Evolutionary conservation across 192 early-diverging fungal species (phyloP).

Genomic region (Coemansia sp.): DNA sequence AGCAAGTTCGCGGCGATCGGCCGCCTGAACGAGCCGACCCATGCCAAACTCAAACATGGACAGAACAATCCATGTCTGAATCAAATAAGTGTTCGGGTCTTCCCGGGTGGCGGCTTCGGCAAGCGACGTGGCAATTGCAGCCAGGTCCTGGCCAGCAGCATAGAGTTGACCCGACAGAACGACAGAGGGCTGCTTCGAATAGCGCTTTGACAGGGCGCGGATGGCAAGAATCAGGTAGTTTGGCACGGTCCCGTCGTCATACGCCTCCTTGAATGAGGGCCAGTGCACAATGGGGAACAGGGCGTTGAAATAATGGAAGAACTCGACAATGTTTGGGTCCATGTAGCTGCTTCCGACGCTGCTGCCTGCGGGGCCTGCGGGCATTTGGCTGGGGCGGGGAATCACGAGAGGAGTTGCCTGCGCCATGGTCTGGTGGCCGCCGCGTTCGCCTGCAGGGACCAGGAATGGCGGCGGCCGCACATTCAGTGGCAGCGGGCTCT

Average conservation of each 20-base stretch:
- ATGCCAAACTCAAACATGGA: conserved; percentile 56
- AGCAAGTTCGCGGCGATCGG: conserved; percentile 53
- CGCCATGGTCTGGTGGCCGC: conserved; percentile 51
- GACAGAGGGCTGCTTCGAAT: conserved; percentile 55
- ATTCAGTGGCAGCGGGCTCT: conserved; percentile 39
- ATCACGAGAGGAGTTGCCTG: conserved; percentile 51
- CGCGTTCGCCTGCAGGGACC: conserved; percentile 48
- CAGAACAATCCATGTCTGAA: conserved; percentile 54
- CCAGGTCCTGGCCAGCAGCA: conserved; percentile 52
- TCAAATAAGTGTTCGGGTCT: conserved; percentile 56
- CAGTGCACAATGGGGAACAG: conserved; percentile 55
- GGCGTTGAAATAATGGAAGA: conserved; percentile 56
- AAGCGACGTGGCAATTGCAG: conserved; percentile 53
- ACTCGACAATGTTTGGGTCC: conserved; percentile 53
- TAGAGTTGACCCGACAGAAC: conserved; percentile 49
- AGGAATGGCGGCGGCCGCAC: conserved; percentile 47
- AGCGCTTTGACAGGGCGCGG: conserved; percentile 53
- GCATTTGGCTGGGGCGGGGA: conserved; percentile 35
- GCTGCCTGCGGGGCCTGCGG: conserved; percentile 3
- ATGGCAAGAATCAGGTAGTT: conserved; percentile 56
- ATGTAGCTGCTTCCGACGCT: conserved; percentile 35
- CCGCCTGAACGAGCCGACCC: conserved; percentile 49
- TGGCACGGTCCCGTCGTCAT: conserved; percentile 55
- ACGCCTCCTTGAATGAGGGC: conserved; percentile 56
- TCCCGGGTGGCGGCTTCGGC: conserved; percentile 53